A percentile compares a stretch with the other conserved stretches of the same genome.
These are phyloP conservation scores for Bromus sterilis DNA, from an alignment of 176 grass and related monocot genomes.

Conservation along the genomic window DNA sequence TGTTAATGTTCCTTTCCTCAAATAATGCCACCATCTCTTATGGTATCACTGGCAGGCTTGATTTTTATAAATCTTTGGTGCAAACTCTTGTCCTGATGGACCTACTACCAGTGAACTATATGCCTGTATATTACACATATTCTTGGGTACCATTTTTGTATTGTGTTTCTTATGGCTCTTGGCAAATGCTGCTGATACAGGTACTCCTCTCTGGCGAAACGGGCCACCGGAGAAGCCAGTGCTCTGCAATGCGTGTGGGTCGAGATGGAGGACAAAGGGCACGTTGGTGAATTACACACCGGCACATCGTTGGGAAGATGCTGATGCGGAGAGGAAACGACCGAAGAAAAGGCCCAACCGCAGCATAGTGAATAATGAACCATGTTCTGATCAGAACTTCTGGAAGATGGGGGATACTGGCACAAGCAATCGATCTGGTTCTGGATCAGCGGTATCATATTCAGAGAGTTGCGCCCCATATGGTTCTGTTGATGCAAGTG, in stretches of 20 bases:
- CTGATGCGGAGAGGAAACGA: conserved; percentile 42
- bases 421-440: conserved; percentile 58
- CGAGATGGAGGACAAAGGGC: conserved; percentile 88
- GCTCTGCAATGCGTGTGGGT: conserved; percentile 94
- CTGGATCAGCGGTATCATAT: no score
- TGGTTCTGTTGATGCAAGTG: conserved; percentile 48
- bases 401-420: conserved; percentile 46
- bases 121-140: neutral
- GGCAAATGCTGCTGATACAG: conserved; percentile 43
- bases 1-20: neutral
- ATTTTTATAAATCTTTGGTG: conserved; percentile 3
- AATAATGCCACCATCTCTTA: neutral
- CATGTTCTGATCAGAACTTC: conserved; percentile 78
- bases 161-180: conserved; percentile 9
- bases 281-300: conserved; percentile 85
- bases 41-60: neutral
- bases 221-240: conserved; percentile 91
- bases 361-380: conserved; percentile 33
- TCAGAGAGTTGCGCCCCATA: conserved; percentile 70
- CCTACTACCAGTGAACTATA: neutral
- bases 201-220: conserved; percentile 95
- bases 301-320: conserved; percentile 54
- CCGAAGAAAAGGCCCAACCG: conserved; percentile 47
- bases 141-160: neutral
- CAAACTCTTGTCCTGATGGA: neutral